Evolutionary conservation across 2,329 filamentous ascomycete species (phyloP).

Genomic region (Beauveria pseudobassiana): DNA sequence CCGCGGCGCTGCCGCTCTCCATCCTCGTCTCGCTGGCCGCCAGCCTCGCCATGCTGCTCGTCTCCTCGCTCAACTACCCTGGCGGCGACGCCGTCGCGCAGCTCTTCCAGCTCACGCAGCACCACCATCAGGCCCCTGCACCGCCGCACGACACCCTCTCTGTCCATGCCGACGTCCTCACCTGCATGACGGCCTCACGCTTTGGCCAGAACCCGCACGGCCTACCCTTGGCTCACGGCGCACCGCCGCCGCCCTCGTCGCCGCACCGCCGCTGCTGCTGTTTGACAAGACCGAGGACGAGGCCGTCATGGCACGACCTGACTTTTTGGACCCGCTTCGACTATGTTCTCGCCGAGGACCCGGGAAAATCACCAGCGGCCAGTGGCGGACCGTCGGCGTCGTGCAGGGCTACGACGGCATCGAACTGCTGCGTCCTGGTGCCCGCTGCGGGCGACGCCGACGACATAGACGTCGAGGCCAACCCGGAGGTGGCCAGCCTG

Average conservation of each 20-base stretch:
- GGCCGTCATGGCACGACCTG: conserved; percentile 33
- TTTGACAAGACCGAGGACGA: conserved; percentile 59
- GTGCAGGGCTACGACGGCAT: conserved; percentile 53
- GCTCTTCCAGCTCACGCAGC: conserved; percentile 32
- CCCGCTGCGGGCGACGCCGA: conserved; percentile 15
- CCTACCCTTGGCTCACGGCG: conserved; percentile 26
- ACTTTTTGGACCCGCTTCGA: conserved; percentile 61
- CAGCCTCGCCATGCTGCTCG: conserved; percentile 60
- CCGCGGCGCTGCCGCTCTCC: conserved; percentile 49
- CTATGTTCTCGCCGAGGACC: conserved; percentile 53
- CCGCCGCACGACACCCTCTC: conserved; percentile 21
- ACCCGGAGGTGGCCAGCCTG: conserved; percentile 9
- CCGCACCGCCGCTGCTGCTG: conserved; percentile 17
- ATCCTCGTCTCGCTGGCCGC: conserved; percentile 51
- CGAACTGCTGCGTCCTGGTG: conserved; percentile 46
- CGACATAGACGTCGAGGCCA: conserved; percentile 4
- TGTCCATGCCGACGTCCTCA: conserved; percentile 58
- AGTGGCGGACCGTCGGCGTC: conserved; percentile 50
- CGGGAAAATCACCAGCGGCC: conserved; percentile 35
- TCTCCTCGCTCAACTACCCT: conserved; percentile 89
- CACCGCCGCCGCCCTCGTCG: conserved; percentile 12
- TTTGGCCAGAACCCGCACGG: conserved; percentile 46
- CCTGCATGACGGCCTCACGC: conserved; percentile 64
- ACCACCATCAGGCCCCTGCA: conserved; percentile 15
- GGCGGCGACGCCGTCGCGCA: conserved; percentile 69